These are phyloP conservation scores for Termitomyces sp. DNA, from an alignment of 768 basidiomycete species.

Conservation along the genomic window DNA sequence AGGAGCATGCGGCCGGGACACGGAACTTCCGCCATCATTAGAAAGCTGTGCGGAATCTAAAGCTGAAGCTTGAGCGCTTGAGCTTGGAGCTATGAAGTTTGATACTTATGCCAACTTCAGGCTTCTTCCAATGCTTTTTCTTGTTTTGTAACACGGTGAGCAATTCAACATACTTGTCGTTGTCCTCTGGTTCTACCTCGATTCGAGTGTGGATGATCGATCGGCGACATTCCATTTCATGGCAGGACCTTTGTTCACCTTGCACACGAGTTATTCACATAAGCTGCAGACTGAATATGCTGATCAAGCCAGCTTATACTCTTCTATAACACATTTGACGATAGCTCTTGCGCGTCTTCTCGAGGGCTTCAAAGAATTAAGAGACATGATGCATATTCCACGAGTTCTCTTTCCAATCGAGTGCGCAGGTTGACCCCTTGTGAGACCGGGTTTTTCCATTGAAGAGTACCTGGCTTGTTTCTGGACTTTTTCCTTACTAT, in stretches of 20 bases:
- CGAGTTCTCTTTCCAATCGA: constrained; percentile 81
- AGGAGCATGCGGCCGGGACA: not conserved
- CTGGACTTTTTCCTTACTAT: constrained; percentile 76
- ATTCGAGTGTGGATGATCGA: constrained; percentile 44
- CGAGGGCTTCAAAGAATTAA: constrained; percentile 37
- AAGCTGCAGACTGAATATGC: constrained; percentile 33
- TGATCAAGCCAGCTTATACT: not conserved
- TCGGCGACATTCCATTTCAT: constrained; percentile 70
- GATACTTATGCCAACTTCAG: not conserved
- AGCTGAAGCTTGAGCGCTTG: not conserved
- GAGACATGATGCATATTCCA: constrained; percentile 37
- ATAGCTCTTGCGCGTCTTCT: constrained; percentile 83
- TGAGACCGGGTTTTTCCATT: constrained; percentile 77
- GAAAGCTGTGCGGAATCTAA: not conserved
- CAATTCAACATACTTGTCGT: not conserved
- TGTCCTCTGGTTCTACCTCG: constrained; percentile 34
- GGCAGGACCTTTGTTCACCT: constrained; percentile 40
- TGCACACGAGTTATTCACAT: not conserved
- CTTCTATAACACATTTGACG: constrained; percentile 45
- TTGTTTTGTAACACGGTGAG: not conserved
- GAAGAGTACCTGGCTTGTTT: constrained; percentile 69
- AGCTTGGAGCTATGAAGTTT: too few relatives aligned
- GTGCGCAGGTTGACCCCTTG: constrained; percentile 75
- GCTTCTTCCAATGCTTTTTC: not conserved
- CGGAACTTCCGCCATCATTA: not conserved